Evolutionary conservation across 345 rosid genomes (phyloP), one percentile per base, ranked within the genome.

Genomic region (Isatis tinctoria): DNA sequence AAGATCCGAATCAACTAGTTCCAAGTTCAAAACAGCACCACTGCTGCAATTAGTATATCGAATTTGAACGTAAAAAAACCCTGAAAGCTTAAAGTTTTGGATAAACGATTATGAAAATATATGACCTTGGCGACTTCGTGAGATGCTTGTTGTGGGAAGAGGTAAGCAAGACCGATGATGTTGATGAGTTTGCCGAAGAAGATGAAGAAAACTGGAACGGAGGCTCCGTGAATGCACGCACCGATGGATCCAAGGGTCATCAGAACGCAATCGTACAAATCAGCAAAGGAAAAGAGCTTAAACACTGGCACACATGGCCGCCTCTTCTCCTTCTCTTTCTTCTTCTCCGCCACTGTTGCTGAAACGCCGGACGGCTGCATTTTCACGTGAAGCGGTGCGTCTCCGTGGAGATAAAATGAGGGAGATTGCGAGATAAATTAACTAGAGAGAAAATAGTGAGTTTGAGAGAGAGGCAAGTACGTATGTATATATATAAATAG

Each of bases 141-240:
- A 60, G 99, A 88, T 57, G 97, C 97, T 74, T 87, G 67, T 73
- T 88, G 73, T 3, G 99, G 99, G 70, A 90, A 88, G 49, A 95
- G 87, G 76, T 87, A 95, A 74, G 97, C 96, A 56, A 95, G 62
- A 13, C 99, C 99, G 37, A 92, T 80, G 22, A 92, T 61, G 65
- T 95, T 90, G 14, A 95, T 95, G 69, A 95, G 39, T 82, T 92
- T 90, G 0, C 99, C 99, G 43, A 95, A 95, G 85, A 85, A 95
- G 54, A 92, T 88, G 84, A 95, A 95, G 85, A 95, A 95, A 10
- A 95, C 84, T 12, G 99, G 99, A 11, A 95, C 97, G 0, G 99
- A 92, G 75, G 87, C 96, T 3, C 99, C 99, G 56, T 95, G 99
- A 78, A 84, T 30, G 65, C 86, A 81, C 11, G 97, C 99, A 26